Base-by-base conservation (phyloP, 108 stramenopile genomes). In the Nitzschia sp. region DNA sequence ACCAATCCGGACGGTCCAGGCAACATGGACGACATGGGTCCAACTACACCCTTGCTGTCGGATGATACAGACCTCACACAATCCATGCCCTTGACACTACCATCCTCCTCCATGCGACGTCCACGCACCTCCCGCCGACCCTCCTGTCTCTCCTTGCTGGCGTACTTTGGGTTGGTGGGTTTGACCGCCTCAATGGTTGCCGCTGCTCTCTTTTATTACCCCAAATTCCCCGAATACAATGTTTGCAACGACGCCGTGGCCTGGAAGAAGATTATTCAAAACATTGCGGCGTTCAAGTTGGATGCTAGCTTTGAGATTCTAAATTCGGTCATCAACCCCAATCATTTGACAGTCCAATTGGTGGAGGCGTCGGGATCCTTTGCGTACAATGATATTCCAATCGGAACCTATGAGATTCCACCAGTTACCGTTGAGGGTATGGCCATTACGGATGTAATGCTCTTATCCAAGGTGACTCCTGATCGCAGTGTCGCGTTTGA, bases 201-300 rank as follows among this genome's bases (percentile, higher is more conserved):
- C 17, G 39, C 72, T 0, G 48, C 69, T n/a, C 74, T 91, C 44
- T 76, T 67, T 39, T 87, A 83, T 57, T 91, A 76, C 60, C 93
- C 90, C 10, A 69, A 82, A 40, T 53, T 74, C 14, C 93, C 93
- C 11, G 60, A 75, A n/a, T 86, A 83, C 81, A 89, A 84, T 73
- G 86, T 95, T 34, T 95, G 93, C 82, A 87, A 86, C 52, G 83
- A 95, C 61, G 73, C 80, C 25, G 57, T 95, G 21, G 91, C 85
- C 3, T 95, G 93, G 93, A 80, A 75, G 59, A 70, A 68, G 2
- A 85, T 95, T 51, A 82, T 95, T 7, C 79, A 84, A 46, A 85
- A 86, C 46, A 85, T 95, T 74, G 72, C 81, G 3, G 63, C 78
- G 10, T 43, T 90, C 51, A 86, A 89, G 58, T 50, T 89, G 39